A percentile compares a stretch with the other conserved stretches of the same genome.
These are phyloP conservation scores for Fomitiporia mediterranea DNA, from an alignment of 1,284 basidiomycete genomes.

Conservation along the genomic window DNA sequence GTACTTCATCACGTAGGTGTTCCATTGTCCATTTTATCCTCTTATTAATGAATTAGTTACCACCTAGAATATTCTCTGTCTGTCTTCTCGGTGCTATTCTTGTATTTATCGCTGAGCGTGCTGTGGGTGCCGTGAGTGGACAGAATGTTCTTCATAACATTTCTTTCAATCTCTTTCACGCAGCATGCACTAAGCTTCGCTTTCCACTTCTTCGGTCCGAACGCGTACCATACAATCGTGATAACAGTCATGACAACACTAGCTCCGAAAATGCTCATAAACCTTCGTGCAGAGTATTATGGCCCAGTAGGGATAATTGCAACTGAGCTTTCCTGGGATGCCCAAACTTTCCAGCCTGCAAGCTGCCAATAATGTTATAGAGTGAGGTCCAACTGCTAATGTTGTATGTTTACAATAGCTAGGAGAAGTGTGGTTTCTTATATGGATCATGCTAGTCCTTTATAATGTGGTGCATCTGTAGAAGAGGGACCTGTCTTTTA, in stretches of 20 bases:
- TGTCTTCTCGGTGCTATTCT: neutral
- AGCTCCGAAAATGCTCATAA: neutral
- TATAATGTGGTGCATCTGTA: neutral
- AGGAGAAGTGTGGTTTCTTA: neutral
- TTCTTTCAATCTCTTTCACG: neutral
- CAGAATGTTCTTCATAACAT: neutral
- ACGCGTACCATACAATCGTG: neutral
- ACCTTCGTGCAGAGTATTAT: neutral
- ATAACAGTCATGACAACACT: conserved; percentile 1
- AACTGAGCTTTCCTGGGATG: neutral
- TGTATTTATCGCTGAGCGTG: neutral
- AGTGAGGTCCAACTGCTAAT: neutral
- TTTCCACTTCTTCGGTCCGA: neutral
- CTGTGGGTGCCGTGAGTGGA: neutral
- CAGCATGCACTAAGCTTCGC: neutral
- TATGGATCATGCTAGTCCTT: neutral
- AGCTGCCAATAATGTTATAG: neutral
- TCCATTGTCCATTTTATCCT: neutral
- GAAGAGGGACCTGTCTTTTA: no score
- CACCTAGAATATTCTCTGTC: neutral
- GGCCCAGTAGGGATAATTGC: neutral
- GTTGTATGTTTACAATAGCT: neutral
- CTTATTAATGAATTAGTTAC: neutral
- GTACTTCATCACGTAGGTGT: neutral
- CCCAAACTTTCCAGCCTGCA: neutral